Conservation (phyloP, 1,139 yeast genomes). For the Suhomyces wounanorum region DNA sequence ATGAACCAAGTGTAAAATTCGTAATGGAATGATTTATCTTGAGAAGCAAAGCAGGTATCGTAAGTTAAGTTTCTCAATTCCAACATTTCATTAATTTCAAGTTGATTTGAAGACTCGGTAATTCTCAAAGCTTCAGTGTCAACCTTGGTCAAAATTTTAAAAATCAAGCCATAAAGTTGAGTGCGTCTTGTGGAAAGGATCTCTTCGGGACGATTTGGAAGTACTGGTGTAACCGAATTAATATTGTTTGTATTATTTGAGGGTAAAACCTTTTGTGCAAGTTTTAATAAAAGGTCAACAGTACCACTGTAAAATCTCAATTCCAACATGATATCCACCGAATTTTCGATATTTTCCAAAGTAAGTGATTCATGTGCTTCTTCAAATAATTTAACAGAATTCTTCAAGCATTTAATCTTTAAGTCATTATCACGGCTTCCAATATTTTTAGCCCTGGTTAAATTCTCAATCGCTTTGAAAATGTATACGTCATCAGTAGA, state of each 20-base stretch:
- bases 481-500: conserved; percentile 91
- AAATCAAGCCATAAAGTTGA: conserved; percentile 66
- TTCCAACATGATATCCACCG: conserved; percentile 74
- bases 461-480: conserved; percentile 89
- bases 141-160: conserved; percentile 68
- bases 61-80: conserved; percentile 73
- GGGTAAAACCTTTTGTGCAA: conserved; percentile 57
- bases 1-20: conserved; percentile 93
- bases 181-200: conserved; percentile 17
- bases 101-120: conserved; percentile 44
- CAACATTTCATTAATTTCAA: conserved; percentile 54
- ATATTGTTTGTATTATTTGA: neutral
- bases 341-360: conserved; percentile 78
- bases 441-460: conserved; percentile 81
- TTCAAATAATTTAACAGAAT: conserved; percentile 76
- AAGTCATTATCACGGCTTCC: conserved; percentile 71
- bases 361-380: conserved; percentile 79
- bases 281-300: conserved; percentile 75
- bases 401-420: conserved; percentile 66
- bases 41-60: conserved; percentile 67
- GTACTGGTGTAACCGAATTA: conserved; percentile 4
- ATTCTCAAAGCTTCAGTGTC: conserved; percentile 66
- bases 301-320: conserved; percentile 85
- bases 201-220: conserved; percentile 32
- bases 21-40: conserved; percentile 84